Conservation (phyloP, 371 early-diverging fungal genomes). For the Mucor racemosus region DNA sequence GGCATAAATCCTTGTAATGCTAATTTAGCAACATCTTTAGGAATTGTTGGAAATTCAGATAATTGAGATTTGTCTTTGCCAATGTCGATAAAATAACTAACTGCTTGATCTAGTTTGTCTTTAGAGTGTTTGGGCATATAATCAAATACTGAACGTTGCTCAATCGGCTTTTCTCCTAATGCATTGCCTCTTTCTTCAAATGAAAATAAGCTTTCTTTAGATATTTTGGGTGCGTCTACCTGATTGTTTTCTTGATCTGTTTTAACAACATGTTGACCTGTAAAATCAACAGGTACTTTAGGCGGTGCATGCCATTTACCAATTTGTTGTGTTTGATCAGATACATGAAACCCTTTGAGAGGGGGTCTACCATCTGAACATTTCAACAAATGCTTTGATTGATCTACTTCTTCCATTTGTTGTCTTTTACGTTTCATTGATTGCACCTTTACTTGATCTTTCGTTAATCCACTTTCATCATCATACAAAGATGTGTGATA, state of each 20-base stretch:
- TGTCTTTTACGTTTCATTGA: slow-evolving; percentile 18
- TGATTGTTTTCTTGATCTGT: not conserved
- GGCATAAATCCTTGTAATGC: slow-evolving; percentile 89
- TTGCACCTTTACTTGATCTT: slow-evolving; percentile 21
- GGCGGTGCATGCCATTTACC: slow-evolving; percentile 68
- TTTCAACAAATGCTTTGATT: slow-evolving; percentile 9
- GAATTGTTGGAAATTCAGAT: slow-evolving; percentile 58
- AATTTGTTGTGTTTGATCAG: slow-evolving; percentile 34
- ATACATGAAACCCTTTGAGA: slow-evolving; percentile 61
- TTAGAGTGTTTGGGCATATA: slow-evolving; percentile 73
- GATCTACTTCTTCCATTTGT: slow-evolving; percentile 7
- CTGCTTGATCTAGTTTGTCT: slow-evolving; percentile 62
- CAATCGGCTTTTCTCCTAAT: slow-evolving; percentile 76
- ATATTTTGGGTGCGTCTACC: slow-evolving; percentile 9
- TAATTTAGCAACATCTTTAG: slow-evolving; percentile 67
- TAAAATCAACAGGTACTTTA: slow-evolving; percentile 59
- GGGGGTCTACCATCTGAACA: slow-evolving; percentile 67
- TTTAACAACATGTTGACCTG: slow-evolving; percentile 42
- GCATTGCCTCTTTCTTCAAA: slow-evolving; percentile 71
- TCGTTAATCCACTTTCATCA: slow-evolving; percentile 32
- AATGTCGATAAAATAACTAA: slow-evolving; percentile 41
- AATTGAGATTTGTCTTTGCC: slow-evolving; percentile 37
- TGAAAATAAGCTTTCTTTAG: slow-evolving; percentile 37
- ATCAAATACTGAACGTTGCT: slow-evolving; percentile 77
- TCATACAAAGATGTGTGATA: slow-evolving; percentile 48